A percentile compares a stretch with the other conserved stretches of the same genome.
Conservation (phyloP, 2,329 filamentous ascomycete species). For the Stylonectria norvegica region DNA sequence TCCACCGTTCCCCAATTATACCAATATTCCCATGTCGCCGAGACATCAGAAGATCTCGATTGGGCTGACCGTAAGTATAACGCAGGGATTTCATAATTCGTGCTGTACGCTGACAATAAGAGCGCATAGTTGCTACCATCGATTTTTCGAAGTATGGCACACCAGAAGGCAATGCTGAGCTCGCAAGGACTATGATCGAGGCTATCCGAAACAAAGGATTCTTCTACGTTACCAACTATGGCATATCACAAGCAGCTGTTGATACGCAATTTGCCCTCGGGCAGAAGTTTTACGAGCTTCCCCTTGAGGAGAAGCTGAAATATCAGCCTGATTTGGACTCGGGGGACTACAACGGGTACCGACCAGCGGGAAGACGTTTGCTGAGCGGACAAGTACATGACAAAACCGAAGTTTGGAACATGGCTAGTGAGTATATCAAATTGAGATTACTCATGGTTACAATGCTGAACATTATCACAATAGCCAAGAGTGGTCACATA, state of each 20-base stretch:
- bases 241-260: conserved; percentile 54
- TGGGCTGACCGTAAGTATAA: conserved; percentile 37
- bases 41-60: conserved; percentile 36
- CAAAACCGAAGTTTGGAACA: conserved; percentile 39
- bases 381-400: conserved; percentile 37
- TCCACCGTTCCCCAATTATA: conserved; percentile 30
- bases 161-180: conserved; percentile 26
- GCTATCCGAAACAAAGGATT: conserved; percentile 40
- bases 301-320: conserved; percentile 58
- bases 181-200: conserved; percentile 30
- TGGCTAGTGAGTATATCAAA: conserved; percentile 28
- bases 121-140: conserved; percentile 28
- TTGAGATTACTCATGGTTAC: neutral
- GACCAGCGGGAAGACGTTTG: conserved; percentile 42
- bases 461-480: too few relatives aligned
- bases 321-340: conserved; percentile 45
- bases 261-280: conserved; percentile 59
- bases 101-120: neutral
- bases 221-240: conserved; percentile 62
- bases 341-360: conserved; percentile 57
- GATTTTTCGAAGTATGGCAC: conserved; percentile 35
- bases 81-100: too few relatives aligned
- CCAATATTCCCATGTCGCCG: conserved; percentile 35
- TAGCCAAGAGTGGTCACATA: conserved; percentile 31
- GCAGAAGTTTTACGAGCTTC: conserved; percentile 50